Base-by-base conservation (phyloP, 2,329 filamentous ascomycete genomes). In the Cladosporium colombiae region DNA sequence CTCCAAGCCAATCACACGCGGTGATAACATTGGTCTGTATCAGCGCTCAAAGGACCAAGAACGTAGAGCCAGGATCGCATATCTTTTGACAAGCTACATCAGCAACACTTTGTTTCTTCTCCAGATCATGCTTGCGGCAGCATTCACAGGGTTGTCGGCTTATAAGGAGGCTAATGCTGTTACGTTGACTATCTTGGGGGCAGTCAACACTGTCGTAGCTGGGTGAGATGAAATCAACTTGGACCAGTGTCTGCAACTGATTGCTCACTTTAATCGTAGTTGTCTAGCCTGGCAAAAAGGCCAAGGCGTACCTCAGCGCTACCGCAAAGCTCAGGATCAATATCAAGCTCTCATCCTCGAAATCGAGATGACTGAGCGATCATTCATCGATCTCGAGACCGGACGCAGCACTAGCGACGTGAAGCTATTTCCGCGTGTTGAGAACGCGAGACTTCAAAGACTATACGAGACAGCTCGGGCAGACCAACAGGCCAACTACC, bases 201-300 rank as follows among this genome's bases (percentile, higher is more conserved):
- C 62, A 1, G 35, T 67, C 13, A 68, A 68, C 40, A 67, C 67
- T 10, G 67, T 67, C 3, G n/a, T 68, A 2, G 67, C 67, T 27
- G 67, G 61, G 52, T 35, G 33, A 56, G 52, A 21, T 6, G 16
- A 33, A 6, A 3, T 5, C 7, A 35, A 13, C 18, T 6, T 6
- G 11, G 8, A 4, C 29, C 29, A 6, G n/a, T 1, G n/a, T 46
- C 40, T 46, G 6, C 8, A 21, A 21, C 5, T 8, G 13, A 21
- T 11, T 21, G n/a, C n/a, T 46, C n/a, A 46, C 40, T 16, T 4
- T 46, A 18, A 23, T 21, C 18, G 10, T 6, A 56, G 52, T n/a
- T 56, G 55, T 21, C 65, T 68, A 33, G 67, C 67, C 27, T 68
- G 67, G 67, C 65, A 50, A n/a, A 68, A 33, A 35, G 67, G 67